Percentiles rank a stretch among this genome's conserved stretches.
Evolutionary conservation across 352 stramenopile genomes (phyloP).

Genomic region (Pythium insidiosum): DNA sequence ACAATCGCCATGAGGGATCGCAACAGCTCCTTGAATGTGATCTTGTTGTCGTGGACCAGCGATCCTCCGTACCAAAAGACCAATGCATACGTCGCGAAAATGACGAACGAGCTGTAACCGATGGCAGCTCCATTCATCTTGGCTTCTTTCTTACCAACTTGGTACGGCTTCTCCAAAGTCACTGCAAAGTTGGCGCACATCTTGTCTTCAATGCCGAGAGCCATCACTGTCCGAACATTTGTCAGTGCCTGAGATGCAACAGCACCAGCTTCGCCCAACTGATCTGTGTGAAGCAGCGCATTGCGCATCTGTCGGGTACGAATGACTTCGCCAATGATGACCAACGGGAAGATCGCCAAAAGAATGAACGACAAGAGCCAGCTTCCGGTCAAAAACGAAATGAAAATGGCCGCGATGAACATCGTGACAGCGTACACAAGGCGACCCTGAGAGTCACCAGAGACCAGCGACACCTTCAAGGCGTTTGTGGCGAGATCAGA

Average conservation of each 20-base stretch:
- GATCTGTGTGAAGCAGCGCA: constrained; percentile 9
- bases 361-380: constrained; percentile 62
- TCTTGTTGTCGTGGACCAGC: constrained; percentile 26
- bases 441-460: constrained; percentile 29
- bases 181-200: constrained; percentile 15
- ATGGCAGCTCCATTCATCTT: constrained; percentile 33
- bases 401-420: constrained; percentile 29
- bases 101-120: constrained; percentile 67
- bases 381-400: constrained; percentile 42
- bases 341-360: constrained; percentile 35
- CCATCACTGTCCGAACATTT: constrained; percentile 40
- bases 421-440: constrained; percentile 33
- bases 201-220: constrained; percentile 26
- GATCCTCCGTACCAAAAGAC: constrained; percentile 59
- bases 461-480: constrained; percentile 28
- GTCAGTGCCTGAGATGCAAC: constrained; percentile 38
- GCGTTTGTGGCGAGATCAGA: constrained; percentile 35
- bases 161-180: constrained; percentile 17
- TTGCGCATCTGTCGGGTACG: constrained; percentile 24
- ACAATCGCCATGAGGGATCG: constrained; percentile 48
- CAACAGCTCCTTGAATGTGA: constrained; percentile 38
- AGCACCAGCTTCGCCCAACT: constrained; percentile 24
- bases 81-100: constrained; percentile 39
- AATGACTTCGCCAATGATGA: constrained; percentile 24
- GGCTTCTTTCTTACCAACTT: constrained; percentile 22